These are phyloP conservation scores for Monosporozyma solicola DNA, from an alignment of 805 yeast genomes.

Conservation along the genomic window DNA sequence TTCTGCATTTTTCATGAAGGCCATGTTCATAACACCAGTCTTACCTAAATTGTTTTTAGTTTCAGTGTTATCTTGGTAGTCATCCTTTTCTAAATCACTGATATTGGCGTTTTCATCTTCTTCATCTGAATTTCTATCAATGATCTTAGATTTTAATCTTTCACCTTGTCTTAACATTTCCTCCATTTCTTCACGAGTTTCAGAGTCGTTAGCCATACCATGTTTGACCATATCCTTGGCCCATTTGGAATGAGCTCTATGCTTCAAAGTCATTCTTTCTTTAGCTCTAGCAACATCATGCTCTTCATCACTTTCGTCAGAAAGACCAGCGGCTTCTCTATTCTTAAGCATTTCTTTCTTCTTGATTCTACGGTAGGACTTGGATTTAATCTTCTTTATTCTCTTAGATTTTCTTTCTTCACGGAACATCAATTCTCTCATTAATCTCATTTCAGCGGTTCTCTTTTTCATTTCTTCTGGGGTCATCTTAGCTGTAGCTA, in stretches of 20 bases:
- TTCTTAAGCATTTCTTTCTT: constrained; percentile 74
- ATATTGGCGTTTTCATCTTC: constrained; percentile 34
- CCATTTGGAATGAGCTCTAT: constrained; percentile 83
- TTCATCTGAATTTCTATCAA: constrained; percentile 52
- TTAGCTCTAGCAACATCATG: constrained; percentile 70
- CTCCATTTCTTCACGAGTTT: constrained; percentile 81
- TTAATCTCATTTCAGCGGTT: constrained; percentile 72
- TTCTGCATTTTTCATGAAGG: constrained; percentile 89
- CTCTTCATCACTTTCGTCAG: constrained; percentile 48
- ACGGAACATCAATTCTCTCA: constrained; percentile 95
- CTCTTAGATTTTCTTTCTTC: constrained; percentile 88
- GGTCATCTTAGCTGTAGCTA: constrained; percentile 71
- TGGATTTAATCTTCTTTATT: constrained; percentile 89
- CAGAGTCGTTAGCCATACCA: constrained; percentile 82
- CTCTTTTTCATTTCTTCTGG: constrained; percentile 70
- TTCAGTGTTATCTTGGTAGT: constrained; percentile 32
- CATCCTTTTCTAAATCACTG: constrained; percentile 43
- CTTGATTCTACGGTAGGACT: constrained; percentile 74
- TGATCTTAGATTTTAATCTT: constrained; percentile 57
- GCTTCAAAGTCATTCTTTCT: constrained; percentile 88
- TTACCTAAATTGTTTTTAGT: constrained; percentile 51
- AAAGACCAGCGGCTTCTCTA: constrained; percentile 46
- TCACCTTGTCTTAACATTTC: constrained; percentile 91
- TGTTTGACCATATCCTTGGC: constrained; percentile 82
- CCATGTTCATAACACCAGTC: constrained; percentile 87